Conservation (phyloP, 2,329 filamentous ascomycete genomes). For the Gliomastix tumulicola region DNA sequence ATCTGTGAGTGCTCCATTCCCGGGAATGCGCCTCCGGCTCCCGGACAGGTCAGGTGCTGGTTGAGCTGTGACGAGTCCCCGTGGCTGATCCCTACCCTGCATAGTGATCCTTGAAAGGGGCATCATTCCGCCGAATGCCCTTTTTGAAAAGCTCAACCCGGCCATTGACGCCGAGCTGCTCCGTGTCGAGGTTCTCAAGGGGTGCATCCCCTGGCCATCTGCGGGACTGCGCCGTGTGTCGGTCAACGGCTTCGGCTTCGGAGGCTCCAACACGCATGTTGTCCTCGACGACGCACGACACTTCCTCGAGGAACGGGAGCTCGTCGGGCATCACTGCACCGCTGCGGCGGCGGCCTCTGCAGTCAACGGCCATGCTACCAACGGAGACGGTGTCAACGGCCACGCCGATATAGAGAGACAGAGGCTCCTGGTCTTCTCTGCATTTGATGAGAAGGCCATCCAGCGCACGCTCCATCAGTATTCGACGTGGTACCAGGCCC, state of each 20-base stretch:
- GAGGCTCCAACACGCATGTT: conserved; percentile 12
- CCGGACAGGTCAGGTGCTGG: too few species aligned
- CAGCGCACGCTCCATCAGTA: neutral
- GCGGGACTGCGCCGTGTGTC: conserved; percentile 3
- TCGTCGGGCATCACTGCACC: conserved; percentile 1
- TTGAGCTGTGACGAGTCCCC: too few species aligned
- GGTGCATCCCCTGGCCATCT: conserved; percentile 3
- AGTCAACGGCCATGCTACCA: neutral
- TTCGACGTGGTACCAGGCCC: neutral
- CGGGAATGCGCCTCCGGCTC: too few species aligned
- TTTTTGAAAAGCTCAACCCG: conserved; percentile 20
- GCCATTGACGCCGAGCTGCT: neutral
- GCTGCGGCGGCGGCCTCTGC: neutral
- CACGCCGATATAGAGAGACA: neutral
- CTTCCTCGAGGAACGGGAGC: conserved; percentile 4
- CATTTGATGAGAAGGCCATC: neutral
- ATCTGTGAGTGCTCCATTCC: neutral
- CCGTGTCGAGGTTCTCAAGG: neutral
- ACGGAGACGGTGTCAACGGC: neutral
- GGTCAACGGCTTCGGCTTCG: conserved; percentile 13
- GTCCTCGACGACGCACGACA: conserved; percentile 10
- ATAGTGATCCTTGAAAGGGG: conserved; percentile 40
- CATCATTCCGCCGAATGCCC: conserved; percentile 39
- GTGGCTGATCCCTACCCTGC: neutral
- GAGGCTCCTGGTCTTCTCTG: conserved; percentile 2